Evolutionary conservation across 176 grass and related monocot species (phyloP), one percentile per base, ranked within the genome.

Genomic region (Eleusine coracana): DNA sequence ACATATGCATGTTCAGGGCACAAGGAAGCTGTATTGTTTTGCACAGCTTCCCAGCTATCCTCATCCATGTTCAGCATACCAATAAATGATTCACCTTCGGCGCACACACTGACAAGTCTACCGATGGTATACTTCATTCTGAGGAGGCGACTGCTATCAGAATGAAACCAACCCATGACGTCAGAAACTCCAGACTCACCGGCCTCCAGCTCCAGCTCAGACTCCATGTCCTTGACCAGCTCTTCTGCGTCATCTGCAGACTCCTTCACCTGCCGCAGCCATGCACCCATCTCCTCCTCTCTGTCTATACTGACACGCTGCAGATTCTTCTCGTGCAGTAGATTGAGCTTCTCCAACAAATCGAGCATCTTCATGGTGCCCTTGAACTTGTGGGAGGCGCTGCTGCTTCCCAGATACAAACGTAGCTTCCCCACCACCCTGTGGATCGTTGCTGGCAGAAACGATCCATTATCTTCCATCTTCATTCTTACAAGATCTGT

Each of bases 211-310:
- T 29, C 39, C 38, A 23, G 10, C 38, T 29, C 39, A 20, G 56
- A 14, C 4, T 83, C 70, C 81, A 83, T 74, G 29, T 74, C 81
- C 28, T 83, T 27, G 27, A 83, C 29, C 12, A 83, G 41, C 3
- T 74, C 70, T 51, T 83, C 58, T 17, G 70, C 18, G 28, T 82
- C 58, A 2, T 73, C 6, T 27, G 69, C 3, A 50, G 70, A 69
- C 80, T 73, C 41, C 58, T 83, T 39, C 44, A 83, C 28, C 29
- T 27, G 58, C 27, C 21, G 11, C 20, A 83, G 58, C 81, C 81
- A 83, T 40, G 41, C 0, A 14, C 13, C 4, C 20, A 49, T 38
- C 17, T 48, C 80, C 50, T 64, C 69, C 27, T 82, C 80, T 64
- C 31, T 69, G 31, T 69, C 64, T 23, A 21, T 25, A 46, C 16